These are phyloP conservation scores for Pedinophyceae sp. DNA, from an alignment of 139 green algal genomes.

Conservation along the genomic window DNA sequence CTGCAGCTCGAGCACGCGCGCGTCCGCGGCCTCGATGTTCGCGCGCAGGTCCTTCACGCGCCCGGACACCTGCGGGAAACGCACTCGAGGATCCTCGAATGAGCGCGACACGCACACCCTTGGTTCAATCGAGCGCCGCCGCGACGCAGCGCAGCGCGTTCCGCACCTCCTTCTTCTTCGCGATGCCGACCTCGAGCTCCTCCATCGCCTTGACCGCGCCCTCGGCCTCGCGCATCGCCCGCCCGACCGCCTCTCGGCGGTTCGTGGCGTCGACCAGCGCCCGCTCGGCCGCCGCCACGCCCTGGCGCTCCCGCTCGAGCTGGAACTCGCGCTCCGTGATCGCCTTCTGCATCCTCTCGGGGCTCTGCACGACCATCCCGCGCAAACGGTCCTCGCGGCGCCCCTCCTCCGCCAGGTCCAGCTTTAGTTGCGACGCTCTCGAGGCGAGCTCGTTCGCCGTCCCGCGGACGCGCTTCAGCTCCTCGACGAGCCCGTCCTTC, in stretches of 20 bases:
- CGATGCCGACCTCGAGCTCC: constrained; percentile 34
- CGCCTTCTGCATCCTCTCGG: constrained; percentile 19
- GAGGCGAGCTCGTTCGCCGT: constrained; percentile 7
- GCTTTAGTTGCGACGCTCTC: background rate
- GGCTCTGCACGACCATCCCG: constrained; percentile 13
- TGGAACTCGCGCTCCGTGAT: constrained; percentile 17
- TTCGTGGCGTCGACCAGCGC: background rate
- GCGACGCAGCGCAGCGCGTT: background rate
- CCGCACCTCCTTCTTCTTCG: constrained; percentile 44
- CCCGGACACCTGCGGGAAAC: constrained; percentile 17
- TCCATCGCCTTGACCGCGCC: constrained; percentile 45
- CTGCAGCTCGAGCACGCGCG: background rate
- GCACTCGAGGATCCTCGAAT: background rate
- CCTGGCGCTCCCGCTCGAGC: constrained; percentile 22
- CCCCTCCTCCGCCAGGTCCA: constrained; percentile 8
- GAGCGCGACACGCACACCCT: background rate
- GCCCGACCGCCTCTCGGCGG: background rate
- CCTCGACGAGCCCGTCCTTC: background rate
- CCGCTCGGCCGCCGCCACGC: constrained; percentile 1
- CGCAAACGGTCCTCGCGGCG: constrained; percentile 16
- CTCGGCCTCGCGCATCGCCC: constrained; percentile 32
- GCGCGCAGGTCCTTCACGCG: constrained; percentile 16
- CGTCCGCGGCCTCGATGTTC: constrained; percentile 11
- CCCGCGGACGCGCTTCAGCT: background rate
- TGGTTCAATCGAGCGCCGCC: background rate